Conservation (phyloP, 306 rosid species). For the Pyrus communis region DNA sequence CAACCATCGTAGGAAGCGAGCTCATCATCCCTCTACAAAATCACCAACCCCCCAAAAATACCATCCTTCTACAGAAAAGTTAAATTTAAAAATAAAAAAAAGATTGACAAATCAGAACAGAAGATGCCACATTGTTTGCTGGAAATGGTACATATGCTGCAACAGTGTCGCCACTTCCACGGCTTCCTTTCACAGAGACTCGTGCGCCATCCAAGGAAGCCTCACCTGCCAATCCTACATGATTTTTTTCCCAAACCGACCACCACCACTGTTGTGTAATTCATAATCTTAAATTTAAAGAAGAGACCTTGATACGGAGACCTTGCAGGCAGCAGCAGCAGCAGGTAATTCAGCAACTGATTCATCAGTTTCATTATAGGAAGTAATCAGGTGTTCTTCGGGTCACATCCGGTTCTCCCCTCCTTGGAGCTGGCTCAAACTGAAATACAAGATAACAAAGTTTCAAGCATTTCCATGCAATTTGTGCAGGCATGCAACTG, state of each 20-base stretch:
- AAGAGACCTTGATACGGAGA: constrained; percentile 25
- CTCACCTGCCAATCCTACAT: constrained; percentile 26
- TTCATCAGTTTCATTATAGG: constrained; percentile 39
- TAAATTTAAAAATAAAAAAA: constrained; percentile 12
- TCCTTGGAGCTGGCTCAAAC: constrained; percentile 99
- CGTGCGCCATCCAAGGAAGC: constrained; percentile 24
- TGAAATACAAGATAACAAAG: constrained; percentile 23
- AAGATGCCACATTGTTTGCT: constrained; percentile 39
- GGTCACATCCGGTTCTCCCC: constrained; percentile 95
- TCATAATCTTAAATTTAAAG: constrained; percentile 1
- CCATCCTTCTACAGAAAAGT: constrained; percentile 38
- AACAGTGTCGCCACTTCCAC: constrained; percentile 33
- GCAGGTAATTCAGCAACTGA: constrained; percentile 30
- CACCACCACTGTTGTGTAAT: constrained; percentile 12
- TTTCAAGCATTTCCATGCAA: constrained; percentile 1
- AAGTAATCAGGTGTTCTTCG: constrained; percentile 93
- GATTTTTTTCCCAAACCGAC: constrained; percentile 9
- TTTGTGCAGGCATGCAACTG: not conserved
- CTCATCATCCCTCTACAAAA: constrained; percentile 50
- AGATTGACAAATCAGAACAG: constrained; percentile 25
- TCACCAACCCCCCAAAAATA: constrained; percentile 32
- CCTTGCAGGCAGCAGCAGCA: constrained; percentile 28
- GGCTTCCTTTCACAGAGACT: constrained; percentile 33
- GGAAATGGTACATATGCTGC: constrained; percentile 39
- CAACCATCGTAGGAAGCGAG: constrained; percentile 34